Percentiles rank a stretch among this genome's conserved stretches.
phyloP scores from a whole-genome alignment of 305 asterid species.

The Fraxinus paxiana region DNA sequence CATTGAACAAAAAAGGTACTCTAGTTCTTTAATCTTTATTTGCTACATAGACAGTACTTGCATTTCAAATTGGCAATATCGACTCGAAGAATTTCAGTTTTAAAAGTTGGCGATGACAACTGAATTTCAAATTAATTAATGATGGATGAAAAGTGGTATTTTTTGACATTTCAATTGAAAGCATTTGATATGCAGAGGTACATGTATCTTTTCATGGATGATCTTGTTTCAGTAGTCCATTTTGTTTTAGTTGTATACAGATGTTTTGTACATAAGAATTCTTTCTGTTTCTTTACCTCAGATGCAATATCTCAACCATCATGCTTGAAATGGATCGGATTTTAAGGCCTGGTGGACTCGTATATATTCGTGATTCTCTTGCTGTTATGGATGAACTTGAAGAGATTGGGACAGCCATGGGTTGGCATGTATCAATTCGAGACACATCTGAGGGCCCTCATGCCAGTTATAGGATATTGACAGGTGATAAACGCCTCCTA shows the following conservation, averaged over 20 bases:
- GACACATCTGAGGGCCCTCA: conserved; percentile 88
- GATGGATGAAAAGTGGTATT: not conserved
- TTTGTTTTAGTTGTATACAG: not conserved
- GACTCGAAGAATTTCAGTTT: not conserved
- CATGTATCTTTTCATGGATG: not conserved
- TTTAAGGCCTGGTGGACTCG: conserved; percentile 77
- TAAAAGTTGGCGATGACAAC: not conserved
- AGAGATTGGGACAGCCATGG: conserved; percentile 61
- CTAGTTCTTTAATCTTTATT: not conserved
- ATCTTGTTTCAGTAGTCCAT: not conserved
- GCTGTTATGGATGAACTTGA: conserved; percentile 66
- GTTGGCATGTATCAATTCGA: conserved; percentile 66
- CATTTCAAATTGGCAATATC: not conserved
- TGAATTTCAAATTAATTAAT: not conserved
- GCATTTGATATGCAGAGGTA: not conserved
- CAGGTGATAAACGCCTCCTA: conserved; percentile 56
- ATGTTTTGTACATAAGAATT: not conserved
- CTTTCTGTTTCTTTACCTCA: conserved; percentile 22
- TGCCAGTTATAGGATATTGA: conserved; percentile 65
- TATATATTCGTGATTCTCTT: conserved; percentile 71
- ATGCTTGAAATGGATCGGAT: conserved; percentile 93
- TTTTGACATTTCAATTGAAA: not conserved
- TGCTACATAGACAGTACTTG: not conserved
- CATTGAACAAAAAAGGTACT: conserved; percentile 59
- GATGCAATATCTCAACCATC: conserved; percentile 70